Conservation (phyloP, 306 rosid genomes). For the Prunus mira region DNA sequence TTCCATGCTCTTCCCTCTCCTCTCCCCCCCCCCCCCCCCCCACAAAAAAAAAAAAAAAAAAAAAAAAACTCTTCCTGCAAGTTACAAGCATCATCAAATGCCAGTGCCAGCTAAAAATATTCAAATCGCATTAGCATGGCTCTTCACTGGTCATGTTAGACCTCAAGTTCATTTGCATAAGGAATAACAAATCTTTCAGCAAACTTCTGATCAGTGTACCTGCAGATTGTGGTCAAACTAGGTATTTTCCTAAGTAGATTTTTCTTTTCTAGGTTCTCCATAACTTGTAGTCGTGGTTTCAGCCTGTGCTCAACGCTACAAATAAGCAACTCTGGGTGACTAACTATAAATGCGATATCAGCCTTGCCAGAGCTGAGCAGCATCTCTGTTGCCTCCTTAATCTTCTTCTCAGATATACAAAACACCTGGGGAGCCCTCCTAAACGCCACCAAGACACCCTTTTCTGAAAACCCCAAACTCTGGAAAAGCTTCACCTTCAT, state of each 20-base stretch:
- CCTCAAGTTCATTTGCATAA: slow-evolving; percentile 16
- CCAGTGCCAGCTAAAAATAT: background rate
- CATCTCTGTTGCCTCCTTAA: slow-evolving; percentile 16
- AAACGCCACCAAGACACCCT: slow-evolving; percentile 17
- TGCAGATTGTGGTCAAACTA: slow-evolving; percentile 17
- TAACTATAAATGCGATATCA: slow-evolving; percentile 21
- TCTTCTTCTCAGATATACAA: slow-evolving; percentile 24
- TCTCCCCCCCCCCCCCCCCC: no score
- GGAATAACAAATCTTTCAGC: slow-evolving; percentile 20
- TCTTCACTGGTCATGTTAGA: no score
- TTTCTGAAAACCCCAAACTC: slow-evolving; percentile 26
- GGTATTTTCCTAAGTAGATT: slow-evolving; percentile 9
- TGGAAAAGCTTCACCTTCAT: slow-evolving; percentile 27
- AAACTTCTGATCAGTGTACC: slow-evolving; percentile 12
- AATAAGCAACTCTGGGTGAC: slow-evolving; percentile 25
- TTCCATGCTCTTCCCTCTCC: background rate
- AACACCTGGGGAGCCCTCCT: slow-evolving; percentile 27
- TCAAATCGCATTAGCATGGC: background rate
- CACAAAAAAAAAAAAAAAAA: background rate
- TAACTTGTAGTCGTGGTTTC: slow-evolving; percentile 24
- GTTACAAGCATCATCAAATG: background rate
- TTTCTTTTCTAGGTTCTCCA: slow-evolving; percentile 21
- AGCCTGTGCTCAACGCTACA: slow-evolving; percentile 27
- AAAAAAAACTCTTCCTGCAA: background rate
- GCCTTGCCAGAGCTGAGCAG: slow-evolving; percentile 15